Conservation (phyloP, 345 rosid genomes). For the Linum trigynum region DNA sequence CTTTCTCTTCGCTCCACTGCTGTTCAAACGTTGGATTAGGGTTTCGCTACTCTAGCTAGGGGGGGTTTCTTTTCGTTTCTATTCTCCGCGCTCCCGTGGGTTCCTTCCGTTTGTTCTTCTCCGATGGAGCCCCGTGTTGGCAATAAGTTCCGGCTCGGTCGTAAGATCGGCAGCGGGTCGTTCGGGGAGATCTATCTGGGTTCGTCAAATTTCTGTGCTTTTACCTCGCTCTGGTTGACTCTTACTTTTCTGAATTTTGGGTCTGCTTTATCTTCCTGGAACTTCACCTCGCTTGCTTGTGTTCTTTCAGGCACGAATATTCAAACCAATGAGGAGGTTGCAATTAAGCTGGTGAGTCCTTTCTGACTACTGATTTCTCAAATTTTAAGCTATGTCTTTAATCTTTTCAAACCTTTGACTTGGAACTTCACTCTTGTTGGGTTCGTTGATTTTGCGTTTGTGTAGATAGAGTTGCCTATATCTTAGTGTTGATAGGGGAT, state of each 20-base stretch:
- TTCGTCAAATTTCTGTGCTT: neutral
- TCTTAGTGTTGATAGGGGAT: no score
- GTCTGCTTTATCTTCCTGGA: neutral
- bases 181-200: no score
- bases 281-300: neutral
- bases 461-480: no score
- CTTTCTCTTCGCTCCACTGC: no score
- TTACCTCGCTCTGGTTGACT: neutral
- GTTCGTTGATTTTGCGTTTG: no score
- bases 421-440: no score
- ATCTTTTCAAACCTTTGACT: no score
- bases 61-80: no score
- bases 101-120: neutral
- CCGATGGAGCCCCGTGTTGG: constrained; percentile 5
- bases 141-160: neutral
- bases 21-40: no score
- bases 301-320: neutral
- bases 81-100: no score
- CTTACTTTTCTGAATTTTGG: neutral
- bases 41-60: no score
- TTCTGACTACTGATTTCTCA: neutral
- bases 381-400: no score
- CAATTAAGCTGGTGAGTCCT: neutral
- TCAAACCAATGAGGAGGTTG: constrained; percentile 1
- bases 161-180: neutral